Base-by-base conservation (phyloP, 139 green algal genomes). In the Nannochloris sp. region DNA sequence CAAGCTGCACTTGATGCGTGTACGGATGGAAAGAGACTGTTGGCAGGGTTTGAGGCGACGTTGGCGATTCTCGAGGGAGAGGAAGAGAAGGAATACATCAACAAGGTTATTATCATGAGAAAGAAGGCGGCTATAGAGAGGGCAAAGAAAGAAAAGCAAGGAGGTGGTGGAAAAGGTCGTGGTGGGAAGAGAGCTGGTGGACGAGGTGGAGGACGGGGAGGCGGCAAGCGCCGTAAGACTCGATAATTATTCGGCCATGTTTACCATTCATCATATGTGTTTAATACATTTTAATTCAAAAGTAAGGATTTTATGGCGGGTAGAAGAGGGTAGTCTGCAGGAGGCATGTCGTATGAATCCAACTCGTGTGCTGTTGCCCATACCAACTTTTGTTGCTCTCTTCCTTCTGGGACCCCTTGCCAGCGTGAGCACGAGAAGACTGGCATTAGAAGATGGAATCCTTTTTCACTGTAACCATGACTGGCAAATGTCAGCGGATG, bases 41-140 rank as follows among this genome's bases (percentile, higher is more conserved):
- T 88, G 14, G 80, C 70, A 4, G 68, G 68, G 19, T 62, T 77
- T 44, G 57, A 56, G 10, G 82, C 80, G 9, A 19, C 10, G 0
- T 36, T 89, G 58, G 44, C 27, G 4, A 43, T 76, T 25, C 66
- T 88, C 46, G 75, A 85, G 49, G 85, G 85, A 1, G 70, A 88
- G 5, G 79, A 87, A 55, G 85, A 91, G 70, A 19, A 59, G 31
- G 58, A 74, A 4, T 89, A 77, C 56, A 72, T 83, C 57, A 75
- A 79, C 54, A 71, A 76, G 63, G 73, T 83, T 24, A 36, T 25
- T 5, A 27, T n/a, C 10, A 24, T 44, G n/a, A 53, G 44, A 5
- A 29, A 4, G 46, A 58, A 40, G 27, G 25, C n/a, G 21, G 36
- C 7, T 21, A 21, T 19, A 34, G n/a, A 31, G 15, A 19, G n/a